phyloP scores from a whole-genome alignment of 2,329 filamentous ascomycete species.

The Colletotrichum sojae region DNA sequence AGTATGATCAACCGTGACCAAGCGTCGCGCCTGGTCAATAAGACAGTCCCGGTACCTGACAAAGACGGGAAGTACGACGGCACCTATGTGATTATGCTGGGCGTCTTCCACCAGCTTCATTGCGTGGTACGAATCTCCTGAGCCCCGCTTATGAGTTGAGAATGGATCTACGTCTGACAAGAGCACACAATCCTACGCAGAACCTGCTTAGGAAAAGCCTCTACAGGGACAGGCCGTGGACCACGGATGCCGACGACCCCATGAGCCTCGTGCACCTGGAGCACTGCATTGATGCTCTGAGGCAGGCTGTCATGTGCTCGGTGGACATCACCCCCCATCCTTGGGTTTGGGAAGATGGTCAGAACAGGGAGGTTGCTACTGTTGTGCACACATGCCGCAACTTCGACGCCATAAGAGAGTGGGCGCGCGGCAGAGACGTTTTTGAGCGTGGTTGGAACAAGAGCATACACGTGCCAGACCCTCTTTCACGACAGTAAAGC shows the following conservation, averaged over 20 bases:
- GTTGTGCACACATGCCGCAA: constrained; percentile 11
- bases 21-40: constrained; percentile 4
- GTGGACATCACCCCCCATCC: constrained; percentile 5
- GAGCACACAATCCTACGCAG: background rate
- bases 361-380: constrained; percentile 2
- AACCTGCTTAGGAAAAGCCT: constrained; percentile 8
- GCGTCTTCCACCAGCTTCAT: constrained; percentile 9
- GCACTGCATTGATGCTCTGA: constrained; percentile 4
- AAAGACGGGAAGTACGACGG: background rate
- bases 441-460: background rate
- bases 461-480: background rate
- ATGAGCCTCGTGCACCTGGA: constrained; percentile 7
- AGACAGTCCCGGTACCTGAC: background rate
- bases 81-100: constrained; percentile 7
- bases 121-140: background rate
- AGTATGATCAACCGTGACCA: constrained; percentile 12
- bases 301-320: constrained; percentile 9
- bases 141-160: background rate
- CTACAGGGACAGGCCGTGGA: background rate
- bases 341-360: constrained; percentile 4
- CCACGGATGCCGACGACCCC: background rate
- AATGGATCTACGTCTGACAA: background rate
- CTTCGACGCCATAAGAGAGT: constrained; percentile 5
- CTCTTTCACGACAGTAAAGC: background rate
- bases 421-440: background rate